Evolutionary conservation across 2,329 filamentous ascomycete species (phyloP).

Genomic region (Diaporthe amygdali): DNA sequence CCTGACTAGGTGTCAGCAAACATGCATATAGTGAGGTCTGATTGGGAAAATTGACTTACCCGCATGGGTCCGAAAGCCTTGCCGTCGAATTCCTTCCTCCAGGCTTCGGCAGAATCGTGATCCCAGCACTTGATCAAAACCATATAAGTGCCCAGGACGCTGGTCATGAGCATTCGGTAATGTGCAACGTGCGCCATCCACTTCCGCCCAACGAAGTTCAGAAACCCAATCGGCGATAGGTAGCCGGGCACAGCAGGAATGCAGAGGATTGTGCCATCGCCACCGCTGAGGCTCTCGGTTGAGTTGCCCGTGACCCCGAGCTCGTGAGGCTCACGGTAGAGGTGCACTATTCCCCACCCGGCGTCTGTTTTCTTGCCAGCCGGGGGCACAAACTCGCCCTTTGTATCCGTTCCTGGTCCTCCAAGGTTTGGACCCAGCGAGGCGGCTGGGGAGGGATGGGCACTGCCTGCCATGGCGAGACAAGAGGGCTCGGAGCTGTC

Average conservation of each 20-base stretch:
- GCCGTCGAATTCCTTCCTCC: constrained; percentile 88
- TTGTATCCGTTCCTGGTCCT: constrained; percentile 76
- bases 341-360: constrained; percentile 91
- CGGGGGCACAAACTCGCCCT: constrained; percentile 77
- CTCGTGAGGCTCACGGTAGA: constrained; percentile 87
- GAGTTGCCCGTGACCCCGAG: constrained; percentile 34
- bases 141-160: constrained; percentile 88
- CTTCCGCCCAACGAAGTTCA: constrained; percentile 89
- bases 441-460: constrained; percentile 35
- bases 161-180: constrained; percentile 92
- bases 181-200: constrained; percentile 89
- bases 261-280: constrained; percentile 75
- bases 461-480: constrained; percentile 27
- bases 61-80: constrained; percentile 92
- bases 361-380: constrained; percentile 76
- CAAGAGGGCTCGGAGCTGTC: constrained; percentile 29
- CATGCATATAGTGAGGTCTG: constrained; percentile 21
- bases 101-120: constrained; percentile 74
- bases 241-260: constrained; percentile 95
- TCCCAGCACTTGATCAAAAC: constrained; percentile 93
- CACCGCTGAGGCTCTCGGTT: constrained; percentile 35
- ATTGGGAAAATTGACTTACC: constrained; percentile 50
- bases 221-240: constrained; percentile 86
- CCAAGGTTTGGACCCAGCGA: constrained; percentile 59
- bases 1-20: constrained; percentile 52